Evolutionary conservation across 495 filamentous ascomycete species (phyloP), one percentile per base, ranked within the genome.

Genomic region (Aspergillus cavernicola): DNA sequence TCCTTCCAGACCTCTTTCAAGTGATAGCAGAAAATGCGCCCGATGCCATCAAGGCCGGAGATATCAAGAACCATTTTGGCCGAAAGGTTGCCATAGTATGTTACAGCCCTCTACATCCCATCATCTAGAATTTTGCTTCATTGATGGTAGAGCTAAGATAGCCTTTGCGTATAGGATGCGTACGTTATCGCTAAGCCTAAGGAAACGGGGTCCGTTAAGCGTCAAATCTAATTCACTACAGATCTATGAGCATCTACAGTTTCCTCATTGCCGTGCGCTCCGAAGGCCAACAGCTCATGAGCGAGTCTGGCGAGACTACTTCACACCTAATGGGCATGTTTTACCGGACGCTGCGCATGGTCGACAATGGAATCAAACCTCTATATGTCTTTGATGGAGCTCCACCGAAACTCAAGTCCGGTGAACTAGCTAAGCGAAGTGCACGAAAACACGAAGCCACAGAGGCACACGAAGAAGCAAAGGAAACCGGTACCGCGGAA

Each of bases 261-360:
- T 98, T 98, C 78, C 82, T 98, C 38, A 90, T 98, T 61, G 95
- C 95, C 13, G 93, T 98, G 33, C 91, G 93, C 43, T 96, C 90
- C 52, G 90, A 95, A 60, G 93, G 93, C 55, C 88, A 98, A 69
- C 91, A 96, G 70, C 83, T 98, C 53, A 97, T 84, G 80, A 91
- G 83, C 63, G 93, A 98, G 57, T 84, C 81, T 35, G 93, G 93
- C 58, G 91, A 97, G 58, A 98, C 93, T 1, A 98, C 93, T 0
- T 97, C 93, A 7, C 93, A 98, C 68, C 74, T 98, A 16, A 96
- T 97, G 92, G 93, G 93, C 58, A 91, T 98, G 86, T 98, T 98
- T 74, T 98, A 98, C 77, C 93, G 93, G 56, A 98, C 93, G 1
- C 80, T 98, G 2, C 89, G 93, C 61, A 97, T 98, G 68, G 88